Evolutionary conservation across 2,329 filamentous ascomycete genomes (phyloP).

Genomic region (Venturia pyrina): DNA sequence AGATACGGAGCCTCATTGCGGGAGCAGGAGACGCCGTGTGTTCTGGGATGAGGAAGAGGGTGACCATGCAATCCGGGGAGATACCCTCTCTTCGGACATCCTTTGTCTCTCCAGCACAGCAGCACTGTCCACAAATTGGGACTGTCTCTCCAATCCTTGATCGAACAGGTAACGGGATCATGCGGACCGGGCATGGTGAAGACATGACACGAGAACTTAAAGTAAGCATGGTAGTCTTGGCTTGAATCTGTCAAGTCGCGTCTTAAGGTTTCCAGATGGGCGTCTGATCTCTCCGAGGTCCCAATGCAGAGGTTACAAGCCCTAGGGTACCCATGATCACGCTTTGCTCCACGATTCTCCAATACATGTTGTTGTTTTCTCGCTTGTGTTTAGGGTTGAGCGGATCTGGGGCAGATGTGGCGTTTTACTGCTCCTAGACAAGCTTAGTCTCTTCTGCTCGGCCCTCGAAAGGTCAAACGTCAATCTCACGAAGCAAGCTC

Average conservation of each 20-base stretch:
- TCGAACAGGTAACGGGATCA: background rate
- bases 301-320: background rate
- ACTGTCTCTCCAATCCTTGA: background rate
- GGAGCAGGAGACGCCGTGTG: background rate
- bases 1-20: background rate
- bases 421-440: background rate
- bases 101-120: background rate
- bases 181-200: background rate
- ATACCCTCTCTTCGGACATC: background rate
- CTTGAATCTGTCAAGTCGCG: background rate
- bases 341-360: background rate
- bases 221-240: background rate
- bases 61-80: background rate
- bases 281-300: background rate
- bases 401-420: background rate
- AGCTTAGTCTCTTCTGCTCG: background rate
- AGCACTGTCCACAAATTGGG: background rate
- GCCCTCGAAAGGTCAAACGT: background rate
- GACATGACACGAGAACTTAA: background rate
- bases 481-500: background rate
- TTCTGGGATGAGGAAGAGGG: background rate
- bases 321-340: background rate
- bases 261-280: constrained; percentile 3
- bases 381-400: background rate
- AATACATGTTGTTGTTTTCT: background rate